Conservation (phyloP, 2,329 filamentous ascomycete genomes). For the Fusarium sp. region DNA sequence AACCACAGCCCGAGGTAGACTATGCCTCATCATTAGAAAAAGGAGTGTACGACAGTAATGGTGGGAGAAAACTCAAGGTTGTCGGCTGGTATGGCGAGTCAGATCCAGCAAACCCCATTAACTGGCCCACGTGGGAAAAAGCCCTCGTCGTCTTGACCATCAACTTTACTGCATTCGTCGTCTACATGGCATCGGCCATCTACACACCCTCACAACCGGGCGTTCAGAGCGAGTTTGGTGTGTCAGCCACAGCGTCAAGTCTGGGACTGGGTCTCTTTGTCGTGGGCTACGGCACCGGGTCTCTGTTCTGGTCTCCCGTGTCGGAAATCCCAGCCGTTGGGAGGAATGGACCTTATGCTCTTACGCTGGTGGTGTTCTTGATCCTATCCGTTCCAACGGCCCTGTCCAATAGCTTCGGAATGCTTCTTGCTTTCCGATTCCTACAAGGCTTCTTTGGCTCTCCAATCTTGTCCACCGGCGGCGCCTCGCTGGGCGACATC, state of each 20-base stretch:
- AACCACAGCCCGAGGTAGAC: neutral
- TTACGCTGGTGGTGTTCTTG: neutral
- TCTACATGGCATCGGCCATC: neutral
- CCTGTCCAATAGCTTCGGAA: neutral
- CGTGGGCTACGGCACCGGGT: neutral
- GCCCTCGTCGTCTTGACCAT: neutral
- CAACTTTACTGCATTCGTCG: neutral
- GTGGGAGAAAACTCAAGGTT: neutral
- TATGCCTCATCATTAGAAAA: neutral
- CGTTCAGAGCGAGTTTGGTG: neutral
- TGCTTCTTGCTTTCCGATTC: neutral
- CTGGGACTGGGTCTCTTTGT: neutral
- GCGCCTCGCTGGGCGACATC: neutral
- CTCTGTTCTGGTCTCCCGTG: neutral
- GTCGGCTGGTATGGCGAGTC: neutral
- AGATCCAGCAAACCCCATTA: neutral
- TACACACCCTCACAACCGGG: neutral
- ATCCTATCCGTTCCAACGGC: neutral
- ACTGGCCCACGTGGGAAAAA: neutral
- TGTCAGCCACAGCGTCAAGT: neutral
- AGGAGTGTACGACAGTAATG: neutral
- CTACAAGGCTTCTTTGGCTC: neutral
- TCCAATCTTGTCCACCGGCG: neutral
- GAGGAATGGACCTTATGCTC: neutral
- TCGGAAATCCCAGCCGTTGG: neutral